Evolutionary conservation across 495 filamentous ascomycete genomes (phyloP), one percentile per base, ranked within the genome.

Genomic region (Baudoinia panamericana): DNA sequence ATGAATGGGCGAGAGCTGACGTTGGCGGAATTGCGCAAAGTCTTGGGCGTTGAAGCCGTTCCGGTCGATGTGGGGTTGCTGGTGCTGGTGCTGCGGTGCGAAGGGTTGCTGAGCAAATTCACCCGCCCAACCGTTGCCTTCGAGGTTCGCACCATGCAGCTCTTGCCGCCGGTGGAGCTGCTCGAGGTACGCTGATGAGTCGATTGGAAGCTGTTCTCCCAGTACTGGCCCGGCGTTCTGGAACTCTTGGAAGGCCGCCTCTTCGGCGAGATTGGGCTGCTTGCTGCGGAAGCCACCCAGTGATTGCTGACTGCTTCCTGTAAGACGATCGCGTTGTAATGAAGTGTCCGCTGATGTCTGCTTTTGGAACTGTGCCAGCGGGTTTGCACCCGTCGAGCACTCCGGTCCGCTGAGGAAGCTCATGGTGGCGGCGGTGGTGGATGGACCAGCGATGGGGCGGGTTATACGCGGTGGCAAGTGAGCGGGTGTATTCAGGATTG

Each of bases 331-430:
- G 50, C 85, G 72, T 59, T 95, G 88, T 39, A 94, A 70, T 20
- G 80, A 84, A 64, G 87, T 94, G 66, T 96, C 90, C 65, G 93
- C 83, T 53, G 84, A 78, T 37, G 86, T 81, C 57, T 93, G 84
- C 59, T 96, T 97, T 21, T 82, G 80, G 58, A 97, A 93, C 71
- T 95, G 92, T 53, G 80, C 84, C 43, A 97, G 78, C 39, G 92
- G 92, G 62, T 96, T 97, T 54, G 78, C 84, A 39, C 82, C 86
- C 29, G 90, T 94, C 33, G 90, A 96, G 69, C 90, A 97, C 63
- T 96, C 90, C 50, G 86, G 82, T 51, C 88, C 88, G 62, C 82
- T 83, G 48, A 94, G 71, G 58, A 97, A 94, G 17, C 86, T 92
- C 90, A 38, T 65, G 43, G 19, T 46, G 18, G n/a, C n/a, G n/a